A percentile compares a stretch with the other conserved stretches of the same genome.
These are phyloP conservation scores for Boletus tylopilopsis DNA, from an alignment of 768 basidiomycete genomes.

Conservation along the genomic window DNA sequence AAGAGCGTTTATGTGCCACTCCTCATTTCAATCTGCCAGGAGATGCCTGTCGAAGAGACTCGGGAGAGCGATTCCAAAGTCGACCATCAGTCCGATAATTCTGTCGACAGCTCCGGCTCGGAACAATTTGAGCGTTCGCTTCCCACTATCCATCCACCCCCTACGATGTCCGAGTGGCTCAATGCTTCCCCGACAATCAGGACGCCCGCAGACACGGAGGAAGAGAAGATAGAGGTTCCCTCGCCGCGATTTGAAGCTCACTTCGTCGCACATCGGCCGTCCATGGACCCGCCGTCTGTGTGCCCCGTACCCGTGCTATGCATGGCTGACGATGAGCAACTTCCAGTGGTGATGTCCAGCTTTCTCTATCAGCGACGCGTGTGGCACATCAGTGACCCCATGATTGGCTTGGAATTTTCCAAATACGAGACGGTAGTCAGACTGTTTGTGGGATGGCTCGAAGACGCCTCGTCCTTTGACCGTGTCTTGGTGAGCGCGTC, in stretches of 20 bases:
- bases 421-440: conserved; percentile 1
- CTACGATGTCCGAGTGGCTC: conserved; percentile 5
- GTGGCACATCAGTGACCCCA: conserved; percentile 4
- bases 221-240: not conserved
- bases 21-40: not conserved
- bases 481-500: conserved; percentile 2
- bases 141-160: not conserved
- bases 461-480: not conserved
- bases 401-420: conserved; percentile 7
- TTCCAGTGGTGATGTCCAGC: conserved; percentile 8
- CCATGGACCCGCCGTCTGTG: not conserved
- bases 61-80: not conserved
- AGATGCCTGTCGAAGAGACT: not conserved
- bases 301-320: conserved; percentile 9
- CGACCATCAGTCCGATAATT: not conserved
- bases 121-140: not conserved
- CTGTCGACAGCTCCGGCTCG: not conserved
- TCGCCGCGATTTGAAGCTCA: conserved; percentile 1
- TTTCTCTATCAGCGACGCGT: conserved; percentile 4
- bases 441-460: conserved; percentile 5
- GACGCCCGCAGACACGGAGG: not conserved
- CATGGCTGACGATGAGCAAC: conserved; percentile 6
- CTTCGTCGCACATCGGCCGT: not conserved
- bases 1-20: not conserved
- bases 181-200: not conserved